Conservation (phyloP, 164 flowering plant species). For the Vitis riparia region DNA sequence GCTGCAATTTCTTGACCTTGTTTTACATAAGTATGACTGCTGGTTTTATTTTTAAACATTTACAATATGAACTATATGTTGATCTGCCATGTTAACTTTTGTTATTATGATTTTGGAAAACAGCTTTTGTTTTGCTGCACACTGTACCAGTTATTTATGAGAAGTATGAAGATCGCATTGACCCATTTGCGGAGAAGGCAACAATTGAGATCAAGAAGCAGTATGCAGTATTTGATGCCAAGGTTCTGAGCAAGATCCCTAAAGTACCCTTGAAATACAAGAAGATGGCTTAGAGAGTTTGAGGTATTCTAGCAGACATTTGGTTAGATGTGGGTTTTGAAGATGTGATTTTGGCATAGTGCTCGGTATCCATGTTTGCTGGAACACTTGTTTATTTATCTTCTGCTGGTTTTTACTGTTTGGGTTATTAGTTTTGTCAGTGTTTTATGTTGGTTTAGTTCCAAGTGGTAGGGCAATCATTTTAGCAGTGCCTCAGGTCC, state of each 20-base stretch:
- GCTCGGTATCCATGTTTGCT: slow-evolving; percentile 13
- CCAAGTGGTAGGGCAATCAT: not conserved
- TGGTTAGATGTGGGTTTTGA: slow-evolving; percentile 8
- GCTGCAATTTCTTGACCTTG: slow-evolving; percentile 60
- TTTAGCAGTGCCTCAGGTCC: not conserved
- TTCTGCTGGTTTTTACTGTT: slow-evolving; percentile 1
- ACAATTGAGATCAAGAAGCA: slow-evolving; percentile 57
- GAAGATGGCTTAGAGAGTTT: slow-evolving; percentile 29
- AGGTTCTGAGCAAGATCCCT: slow-evolving; percentile 61
- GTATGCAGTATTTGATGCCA: slow-evolving; percentile 69
- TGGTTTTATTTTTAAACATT: not conserved
- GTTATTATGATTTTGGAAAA: slow-evolving; percentile 1
- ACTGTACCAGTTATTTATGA: slow-evolving; percentile 76
- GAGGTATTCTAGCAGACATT: not conserved
- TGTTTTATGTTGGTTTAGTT: not conserved
- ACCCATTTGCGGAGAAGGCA: slow-evolving; percentile 67
- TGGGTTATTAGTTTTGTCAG: slow-evolving; percentile 7
- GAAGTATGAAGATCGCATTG: slow-evolving; percentile 74
- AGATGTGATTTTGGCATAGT: slow-evolving; percentile 9
- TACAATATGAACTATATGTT: not conserved
- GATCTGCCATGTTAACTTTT: not conserved
- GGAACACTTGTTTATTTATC: slow-evolving; percentile 4
- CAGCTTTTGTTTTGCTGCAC: slow-evolving; percentile 71
- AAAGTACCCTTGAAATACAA: slow-evolving; percentile 44
- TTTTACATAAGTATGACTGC: slow-evolving; percentile 43